A percentile compares a stretch with the other conserved stretches of the same genome.
Conservation (phyloP, 805 yeast species). For the Suhomyces canberraensis region DNA sequence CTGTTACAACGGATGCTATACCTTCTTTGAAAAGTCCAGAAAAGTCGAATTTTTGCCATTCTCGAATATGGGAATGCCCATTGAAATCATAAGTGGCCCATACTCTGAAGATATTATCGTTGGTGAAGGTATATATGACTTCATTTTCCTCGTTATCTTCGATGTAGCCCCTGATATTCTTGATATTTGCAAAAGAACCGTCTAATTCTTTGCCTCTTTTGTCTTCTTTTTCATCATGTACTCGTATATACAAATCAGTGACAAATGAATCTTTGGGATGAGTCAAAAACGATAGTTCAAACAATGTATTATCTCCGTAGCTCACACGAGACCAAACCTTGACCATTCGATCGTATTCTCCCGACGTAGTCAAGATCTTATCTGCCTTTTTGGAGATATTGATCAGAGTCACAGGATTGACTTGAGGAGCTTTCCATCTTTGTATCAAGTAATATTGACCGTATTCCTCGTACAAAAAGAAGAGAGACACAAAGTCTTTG, state of each 20-base stretch:
- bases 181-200: slow-evolving; percentile 32
- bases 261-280: slow-evolving; percentile 53
- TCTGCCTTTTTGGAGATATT: slow-evolving; percentile 66
- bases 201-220: slow-evolving; percentile 9
- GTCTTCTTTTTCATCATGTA: slow-evolving; percentile 1
- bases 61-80: slow-evolving; percentile 52
- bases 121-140: slow-evolving; percentile 59
- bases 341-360: slow-evolving; percentile 60
- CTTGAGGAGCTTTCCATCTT: slow-evolving; percentile 52
- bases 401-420: slow-evolving; percentile 57
- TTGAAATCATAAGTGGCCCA: slow-evolving; percentile 68
- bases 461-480: slow-evolving; percentile 48
- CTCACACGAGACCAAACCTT: slow-evolving; percentile 77
- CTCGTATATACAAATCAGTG: slow-evolving; percentile 40
- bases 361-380: slow-evolving; percentile 58
- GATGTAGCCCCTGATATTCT: slow-evolving; percentile 31
- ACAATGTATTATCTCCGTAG: slow-evolving; percentile 56
- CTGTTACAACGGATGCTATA: slow-evolving; percentile 20
- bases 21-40: slow-evolving; percentile 6
- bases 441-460: slow-evolving; percentile 34
- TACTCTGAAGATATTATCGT: slow-evolving; percentile 56
- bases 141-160: slow-evolving; percentile 31
- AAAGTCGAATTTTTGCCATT: slow-evolving; percentile 50
- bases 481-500: slow-evolving; percentile 45
- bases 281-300: slow-evolving; percentile 66